Percentiles rank a stretch among this genome's conserved stretches.
Evolutionary conservation across 2,329 filamentous ascomycete genomes (phyloP).

Genomic region (Ceratocystis huliohia): DNA sequence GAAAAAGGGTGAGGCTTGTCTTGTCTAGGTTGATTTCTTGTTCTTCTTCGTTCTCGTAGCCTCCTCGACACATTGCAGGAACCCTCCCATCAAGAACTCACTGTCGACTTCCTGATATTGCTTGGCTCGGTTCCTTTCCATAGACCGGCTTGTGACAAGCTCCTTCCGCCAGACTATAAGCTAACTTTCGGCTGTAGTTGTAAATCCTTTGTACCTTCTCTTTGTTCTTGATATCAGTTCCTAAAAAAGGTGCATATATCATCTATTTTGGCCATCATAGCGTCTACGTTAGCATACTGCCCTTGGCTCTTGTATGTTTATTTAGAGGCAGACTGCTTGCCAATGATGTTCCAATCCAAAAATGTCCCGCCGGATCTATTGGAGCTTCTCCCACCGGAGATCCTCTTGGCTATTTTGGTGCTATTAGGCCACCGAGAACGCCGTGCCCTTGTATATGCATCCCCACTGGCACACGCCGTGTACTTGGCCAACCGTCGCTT

Average conservation of each 20-base stretch:
- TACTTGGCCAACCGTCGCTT: constrained; percentile 14
- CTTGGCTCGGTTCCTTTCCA: no score
- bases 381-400: constrained; percentile 18
- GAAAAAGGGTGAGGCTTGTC: background rate
- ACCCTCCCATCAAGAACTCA: no score
- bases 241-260: no score
- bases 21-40: background rate
- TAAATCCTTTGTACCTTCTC: no score
- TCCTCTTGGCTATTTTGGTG: constrained; percentile 11
- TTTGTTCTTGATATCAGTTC: no score
- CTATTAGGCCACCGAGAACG: background rate
- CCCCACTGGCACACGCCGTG: constrained; percentile 12
- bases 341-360: background rate
- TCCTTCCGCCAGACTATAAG: no score
- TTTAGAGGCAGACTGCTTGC: background rate
- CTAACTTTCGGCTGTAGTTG: no score
- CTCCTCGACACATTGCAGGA: no score
- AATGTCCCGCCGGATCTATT: background rate
- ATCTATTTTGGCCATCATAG: no score
- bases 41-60: background rate
- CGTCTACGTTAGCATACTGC: background rate
- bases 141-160: no score
- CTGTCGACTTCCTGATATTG: no score
- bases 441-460: constrained; percentile 13
- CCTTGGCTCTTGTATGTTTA: background rate